These are phyloP conservation scores for Exophiala mesophila DNA, from an alignment of 2,329 filamentous ascomycete genomes.

Conservation along the genomic window DNA sequence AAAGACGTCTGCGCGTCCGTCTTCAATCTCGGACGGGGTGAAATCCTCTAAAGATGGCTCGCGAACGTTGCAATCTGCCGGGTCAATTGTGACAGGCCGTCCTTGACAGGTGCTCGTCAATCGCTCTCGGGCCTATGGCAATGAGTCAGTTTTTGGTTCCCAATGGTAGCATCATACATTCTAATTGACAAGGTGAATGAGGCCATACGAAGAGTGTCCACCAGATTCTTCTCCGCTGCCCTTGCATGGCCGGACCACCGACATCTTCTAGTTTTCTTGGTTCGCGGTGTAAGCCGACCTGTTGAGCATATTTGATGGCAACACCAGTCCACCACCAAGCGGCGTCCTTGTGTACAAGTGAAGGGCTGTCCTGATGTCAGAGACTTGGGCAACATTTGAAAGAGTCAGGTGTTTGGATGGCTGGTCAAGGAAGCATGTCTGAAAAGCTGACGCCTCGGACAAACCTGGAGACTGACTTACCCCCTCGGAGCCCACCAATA, in stretches of 20 bases:
- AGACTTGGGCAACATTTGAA: too few relatives aligned
- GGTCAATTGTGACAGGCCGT: constrained; percentile 42
- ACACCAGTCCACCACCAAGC: constrained; percentile 47
- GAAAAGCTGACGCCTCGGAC: too few relatives aligned
- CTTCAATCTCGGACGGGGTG: constrained; percentile 26
- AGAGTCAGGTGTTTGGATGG: too few relatives aligned
- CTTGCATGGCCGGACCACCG: constrained; percentile 18
- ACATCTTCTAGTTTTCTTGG: constrained; percentile 27
- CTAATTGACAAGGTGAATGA: too few relatives aligned
- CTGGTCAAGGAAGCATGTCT: too few relatives aligned
- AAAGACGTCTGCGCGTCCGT: constrained; percentile 38
- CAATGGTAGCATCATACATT: too few relatives aligned
- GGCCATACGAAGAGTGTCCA: constrained; percentile 37
- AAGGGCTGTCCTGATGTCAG: too few relatives aligned
- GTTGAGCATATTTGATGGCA: constrained; percentile 42
- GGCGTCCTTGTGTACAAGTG: constrained; percentile 37
- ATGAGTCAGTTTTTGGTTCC: too few relatives aligned
- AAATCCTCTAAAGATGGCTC: constrained; percentile 39
- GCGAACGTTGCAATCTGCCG: constrained; percentile 38
- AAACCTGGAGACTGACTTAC: constrained; percentile 3
- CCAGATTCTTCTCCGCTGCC: constrained; percentile 39
- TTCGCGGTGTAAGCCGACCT: constrained; percentile 43
- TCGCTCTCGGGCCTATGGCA: constrained; percentile 32
- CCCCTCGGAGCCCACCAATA: constrained; percentile 43
- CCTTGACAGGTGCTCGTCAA: constrained; percentile 42